Conservation (phyloP, 1,139 yeast genomes). For the Ogataea hybrid region DNA sequence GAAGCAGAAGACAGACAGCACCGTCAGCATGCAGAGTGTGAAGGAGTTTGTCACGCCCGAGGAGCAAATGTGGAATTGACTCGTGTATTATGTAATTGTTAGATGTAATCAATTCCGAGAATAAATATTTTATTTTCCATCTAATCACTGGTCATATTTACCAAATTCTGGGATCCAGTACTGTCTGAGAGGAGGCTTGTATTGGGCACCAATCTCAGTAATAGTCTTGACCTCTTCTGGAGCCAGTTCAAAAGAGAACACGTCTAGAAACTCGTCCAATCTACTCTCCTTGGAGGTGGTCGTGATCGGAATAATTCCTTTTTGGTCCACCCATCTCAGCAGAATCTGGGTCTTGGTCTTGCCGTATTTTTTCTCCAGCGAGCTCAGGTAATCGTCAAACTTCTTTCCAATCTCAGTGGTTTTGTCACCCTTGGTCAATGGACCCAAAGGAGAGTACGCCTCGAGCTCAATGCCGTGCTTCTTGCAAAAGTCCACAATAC, state of each 20-base stretch:
- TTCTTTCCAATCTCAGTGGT: conserved; percentile 33
- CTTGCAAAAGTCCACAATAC: conserved; percentile 54
- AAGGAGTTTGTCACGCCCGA: conserved; percentile 8
- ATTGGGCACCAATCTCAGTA: conserved; percentile 38
- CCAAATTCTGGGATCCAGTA: conserved; percentile 39
- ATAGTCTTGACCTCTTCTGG: conserved; percentile 47
- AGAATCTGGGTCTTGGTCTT: conserved; percentile 62
- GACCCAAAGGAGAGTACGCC: conserved; percentile 70
- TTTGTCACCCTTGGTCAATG: conserved; percentile 39
- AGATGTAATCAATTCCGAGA: no score
- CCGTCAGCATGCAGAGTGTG: neutral
- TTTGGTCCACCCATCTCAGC: conserved; percentile 66
- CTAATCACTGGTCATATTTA: conserved; percentile 19
- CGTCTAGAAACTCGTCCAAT: conserved; percentile 52
- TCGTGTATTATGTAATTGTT: neutral
- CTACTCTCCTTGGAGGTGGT: conserved; percentile 65
- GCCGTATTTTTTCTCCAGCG: conserved; percentile 50
- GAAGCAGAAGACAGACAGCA: conserved; percentile 10
- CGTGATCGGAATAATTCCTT: conserved; percentile 67
- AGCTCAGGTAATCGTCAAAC: conserved; percentile 37
- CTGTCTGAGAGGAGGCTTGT: conserved; percentile 35
- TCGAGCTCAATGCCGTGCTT: conserved; percentile 53
- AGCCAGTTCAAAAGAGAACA: conserved; percentile 52
- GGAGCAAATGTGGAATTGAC: conserved; percentile 3
- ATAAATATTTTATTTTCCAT: neutral